phyloP scores from a whole-genome alignment of 257 asterid species.

The Gentiana straminea region DNA sequence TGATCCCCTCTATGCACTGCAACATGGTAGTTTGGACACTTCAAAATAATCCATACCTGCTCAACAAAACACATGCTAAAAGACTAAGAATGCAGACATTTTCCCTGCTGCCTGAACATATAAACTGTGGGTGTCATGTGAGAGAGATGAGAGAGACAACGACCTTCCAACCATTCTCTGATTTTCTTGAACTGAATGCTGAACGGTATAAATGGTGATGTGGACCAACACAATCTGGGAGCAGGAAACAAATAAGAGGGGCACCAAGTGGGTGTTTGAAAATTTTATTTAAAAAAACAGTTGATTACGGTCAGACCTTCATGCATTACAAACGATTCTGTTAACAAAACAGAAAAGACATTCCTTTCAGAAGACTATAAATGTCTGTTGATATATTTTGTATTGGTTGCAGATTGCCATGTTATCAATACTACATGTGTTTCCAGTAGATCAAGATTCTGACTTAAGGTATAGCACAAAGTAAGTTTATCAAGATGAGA shows the following conservation, averaged over 20 bases:
- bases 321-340: no score
- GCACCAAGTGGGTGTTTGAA: not conserved
- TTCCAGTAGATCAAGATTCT: no score
- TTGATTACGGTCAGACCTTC: no score
- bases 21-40: slow-evolving; percentile 60
- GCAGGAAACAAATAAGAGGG: slow-evolving; percentile 2
- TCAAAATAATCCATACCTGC: slow-evolving; percentile 85
- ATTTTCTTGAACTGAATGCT: slow-evolving; percentile 17
- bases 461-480: no score
- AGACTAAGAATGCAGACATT: not conserved
- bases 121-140: no score
- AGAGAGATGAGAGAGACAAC: slow-evolving; percentile 7
- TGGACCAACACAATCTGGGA: slow-evolving; percentile 6
- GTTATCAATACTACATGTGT: no score
- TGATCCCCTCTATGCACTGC: slow-evolving; percentile 87
- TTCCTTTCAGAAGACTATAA: no score
- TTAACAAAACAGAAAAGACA: no score
- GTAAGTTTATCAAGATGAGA: no score
- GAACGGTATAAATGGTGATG: slow-evolving; percentile 9
- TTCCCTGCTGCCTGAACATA: not conserved
- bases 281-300: no score
- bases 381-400: no score
- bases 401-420: no score
- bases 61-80: slow-evolving; percentile 5
- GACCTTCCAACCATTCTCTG: slow-evolving; percentile 86